Evolutionary conservation across 2,329 filamentous ascomycete genomes (phyloP).

Genomic region (Aspergillus oerlinghausenensis): DNA sequence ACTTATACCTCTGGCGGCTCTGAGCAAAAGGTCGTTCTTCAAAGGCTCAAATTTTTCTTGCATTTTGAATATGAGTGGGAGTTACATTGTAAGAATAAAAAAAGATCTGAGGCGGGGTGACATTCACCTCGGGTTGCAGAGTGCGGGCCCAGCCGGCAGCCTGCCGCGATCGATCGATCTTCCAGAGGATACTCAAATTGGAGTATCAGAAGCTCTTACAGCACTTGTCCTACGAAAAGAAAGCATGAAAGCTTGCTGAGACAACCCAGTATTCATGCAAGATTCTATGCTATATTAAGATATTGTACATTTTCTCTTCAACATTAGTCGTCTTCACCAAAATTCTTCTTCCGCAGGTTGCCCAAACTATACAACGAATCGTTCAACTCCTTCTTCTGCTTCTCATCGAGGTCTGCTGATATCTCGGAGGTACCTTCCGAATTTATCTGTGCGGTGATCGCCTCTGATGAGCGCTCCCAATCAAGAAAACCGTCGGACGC

Average conservation of each 20-base stretch:
- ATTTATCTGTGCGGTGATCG: slow-evolving; percentile 25
- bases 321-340: slow-evolving; percentile 21
- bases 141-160: neutral
- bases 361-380: slow-evolving; percentile 36
- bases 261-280: neutral
- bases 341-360: slow-evolving; percentile 36
- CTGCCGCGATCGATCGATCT: no score
- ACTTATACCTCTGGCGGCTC: slow-evolving; percentile 74
- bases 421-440: slow-evolving; percentile 26
- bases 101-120: slow-evolving; percentile 19
- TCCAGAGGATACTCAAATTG: neutral
- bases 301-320: neutral
- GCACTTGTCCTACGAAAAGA: neutral
- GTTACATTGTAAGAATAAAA: slow-evolving; percentile 15
- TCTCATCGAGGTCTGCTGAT: slow-evolving; percentile 21
- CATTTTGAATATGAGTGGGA: slow-evolving; percentile 47
- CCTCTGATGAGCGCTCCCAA: slow-evolving; percentile 21
- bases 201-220: neutral
- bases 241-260: neutral
- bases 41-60: slow-evolving; percentile 70
- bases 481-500: slow-evolving; percentile 20
- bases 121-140: slow-evolving; percentile 7
- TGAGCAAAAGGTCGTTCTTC: slow-evolving; percentile 87
- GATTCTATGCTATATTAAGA: neutral
- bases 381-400: slow-evolving; percentile 30